Evolutionary conservation across 495 filamentous ascomycete genomes (phyloP).

Genomic region (Tuber indicum): DNA sequence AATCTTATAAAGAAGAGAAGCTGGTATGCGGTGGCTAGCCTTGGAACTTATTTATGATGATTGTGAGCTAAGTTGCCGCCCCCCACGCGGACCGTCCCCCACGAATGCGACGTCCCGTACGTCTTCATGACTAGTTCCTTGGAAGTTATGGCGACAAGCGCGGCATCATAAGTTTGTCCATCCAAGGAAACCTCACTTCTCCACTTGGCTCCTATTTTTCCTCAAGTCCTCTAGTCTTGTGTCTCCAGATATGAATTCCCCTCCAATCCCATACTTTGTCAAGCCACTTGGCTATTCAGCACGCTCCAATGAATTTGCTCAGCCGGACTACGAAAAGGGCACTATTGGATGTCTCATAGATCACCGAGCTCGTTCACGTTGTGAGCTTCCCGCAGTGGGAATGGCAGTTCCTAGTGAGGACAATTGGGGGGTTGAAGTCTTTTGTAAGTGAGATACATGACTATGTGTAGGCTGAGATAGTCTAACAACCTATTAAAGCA

Average conservation of each 20-base stretch:
- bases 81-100: neutral
- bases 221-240: neutral
- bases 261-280: constrained; percentile 23
- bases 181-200: neutral
- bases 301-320: constrained; percentile 42
- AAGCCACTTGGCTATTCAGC: constrained; percentile 25
- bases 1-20: too few relatives aligned
- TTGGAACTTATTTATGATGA: neutral
- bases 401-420: constrained; percentile 41
- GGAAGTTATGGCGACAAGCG: neutral
- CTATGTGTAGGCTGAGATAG: neutral
- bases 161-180: neutral
- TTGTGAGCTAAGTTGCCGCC: neutral
- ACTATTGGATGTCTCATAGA: constrained; percentile 49
- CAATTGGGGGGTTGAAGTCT: constrained; percentile 32
- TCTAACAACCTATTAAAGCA: constrained; percentile 19
- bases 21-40: neutral
- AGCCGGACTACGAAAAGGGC: neutral
- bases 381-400: constrained; percentile 45
- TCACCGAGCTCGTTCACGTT: constrained; percentile 42
- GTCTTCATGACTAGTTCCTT: neutral
- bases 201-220: neutral
- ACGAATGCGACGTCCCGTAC: neutral
- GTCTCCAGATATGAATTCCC: neutral
- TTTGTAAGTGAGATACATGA: constrained; percentile 25